These are phyloP conservation scores for Xanthoparmelia taractica DNA, from an alignment of 495 filamentous ascomycete genomes.

Conservation along the genomic window DNA sequence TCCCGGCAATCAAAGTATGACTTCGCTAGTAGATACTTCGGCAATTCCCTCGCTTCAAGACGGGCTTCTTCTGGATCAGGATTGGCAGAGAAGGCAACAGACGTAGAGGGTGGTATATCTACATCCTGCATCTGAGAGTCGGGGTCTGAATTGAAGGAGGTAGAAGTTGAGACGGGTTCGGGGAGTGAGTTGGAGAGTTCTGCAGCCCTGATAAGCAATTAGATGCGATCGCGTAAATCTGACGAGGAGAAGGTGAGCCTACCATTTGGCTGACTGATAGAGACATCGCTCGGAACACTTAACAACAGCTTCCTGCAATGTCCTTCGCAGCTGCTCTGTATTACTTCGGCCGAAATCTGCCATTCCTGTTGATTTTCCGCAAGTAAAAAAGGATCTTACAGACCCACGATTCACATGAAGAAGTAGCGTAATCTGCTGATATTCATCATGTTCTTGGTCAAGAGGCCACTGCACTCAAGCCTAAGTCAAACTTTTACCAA, in stretches of 20 bases:
- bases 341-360: conserved; percentile 28
- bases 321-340: conserved; percentile 44
- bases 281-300: conserved; percentile 93
- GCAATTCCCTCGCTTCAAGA: conserved; percentile 72
- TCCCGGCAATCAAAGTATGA: conserved; percentile 94
- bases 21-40: conserved; percentile 83
- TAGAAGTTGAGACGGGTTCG: conserved; percentile 26
- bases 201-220: conserved; percentile 60
- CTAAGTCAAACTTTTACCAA: background rate
- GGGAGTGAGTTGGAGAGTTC: conserved; percentile 83
- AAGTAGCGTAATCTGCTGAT: background rate
- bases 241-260: conserved; percentile 18
- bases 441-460: background rate
- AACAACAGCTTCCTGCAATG: conserved; percentile 73
- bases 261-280: conserved; percentile 98
- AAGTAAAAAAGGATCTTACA: background rate
- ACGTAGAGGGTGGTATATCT: conserved; percentile 31
- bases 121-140: conserved; percentile 52
- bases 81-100: conserved; percentile 43
- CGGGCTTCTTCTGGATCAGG: conserved; percentile 58
- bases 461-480: background rate
- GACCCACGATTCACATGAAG: background rate
- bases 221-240: background rate
- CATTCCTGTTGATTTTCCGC: conserved; percentile 22
- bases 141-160: conserved; percentile 45